These are phyloP conservation scores for Ustilago hordei DNA, from an alignment of 1,284 basidiomycete genomes.

Conservation along the genomic window DNA sequence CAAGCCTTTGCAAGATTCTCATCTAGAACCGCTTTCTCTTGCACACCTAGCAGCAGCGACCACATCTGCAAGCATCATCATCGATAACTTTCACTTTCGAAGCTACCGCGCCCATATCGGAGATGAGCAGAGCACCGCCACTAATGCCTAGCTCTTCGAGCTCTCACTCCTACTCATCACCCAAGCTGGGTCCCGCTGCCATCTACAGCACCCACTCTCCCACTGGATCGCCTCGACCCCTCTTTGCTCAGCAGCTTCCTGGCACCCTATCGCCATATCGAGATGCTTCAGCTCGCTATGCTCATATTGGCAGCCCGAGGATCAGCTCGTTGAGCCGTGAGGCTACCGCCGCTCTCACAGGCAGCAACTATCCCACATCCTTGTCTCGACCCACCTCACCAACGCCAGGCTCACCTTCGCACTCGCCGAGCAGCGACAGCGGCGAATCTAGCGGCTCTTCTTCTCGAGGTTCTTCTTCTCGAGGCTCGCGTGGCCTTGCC, in stretches of 20 bases:
- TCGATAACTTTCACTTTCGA: neutral
- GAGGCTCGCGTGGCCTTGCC: constrained; percentile 4
- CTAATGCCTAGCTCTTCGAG: constrained; percentile 37
- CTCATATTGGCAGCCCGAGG: constrained; percentile 58
- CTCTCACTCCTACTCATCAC: constrained; percentile 42
- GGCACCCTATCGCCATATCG: constrained; percentile 63
- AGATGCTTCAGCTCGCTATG: constrained; percentile 61
- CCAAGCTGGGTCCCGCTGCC: constrained; percentile 46
- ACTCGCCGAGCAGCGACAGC: constrained; percentile 48
- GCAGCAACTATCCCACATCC: constrained; percentile 59
- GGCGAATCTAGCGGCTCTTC: constrained; percentile 21
- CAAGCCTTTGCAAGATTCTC: neutral
- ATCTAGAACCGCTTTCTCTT: constrained; percentile 1
- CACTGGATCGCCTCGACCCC: constrained; percentile 57
- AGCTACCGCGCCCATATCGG: neutral
- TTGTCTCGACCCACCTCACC: constrained; percentile 60
- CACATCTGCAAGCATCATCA: neutral
- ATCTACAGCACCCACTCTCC: constrained; percentile 53
- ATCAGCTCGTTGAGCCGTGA: constrained; percentile 65
- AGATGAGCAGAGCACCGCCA: constrained; percentile 58
- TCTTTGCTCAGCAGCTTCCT: constrained; percentile 57
- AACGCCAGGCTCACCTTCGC: constrained; percentile 43
- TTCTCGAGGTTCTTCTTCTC: constrained; percentile 19
- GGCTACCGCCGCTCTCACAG: constrained; percentile 54
- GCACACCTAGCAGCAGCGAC: neutral